phyloP scores from a whole-genome alignment of 805 yeast species.

The Lachancea lanzarotensis region DNA sequence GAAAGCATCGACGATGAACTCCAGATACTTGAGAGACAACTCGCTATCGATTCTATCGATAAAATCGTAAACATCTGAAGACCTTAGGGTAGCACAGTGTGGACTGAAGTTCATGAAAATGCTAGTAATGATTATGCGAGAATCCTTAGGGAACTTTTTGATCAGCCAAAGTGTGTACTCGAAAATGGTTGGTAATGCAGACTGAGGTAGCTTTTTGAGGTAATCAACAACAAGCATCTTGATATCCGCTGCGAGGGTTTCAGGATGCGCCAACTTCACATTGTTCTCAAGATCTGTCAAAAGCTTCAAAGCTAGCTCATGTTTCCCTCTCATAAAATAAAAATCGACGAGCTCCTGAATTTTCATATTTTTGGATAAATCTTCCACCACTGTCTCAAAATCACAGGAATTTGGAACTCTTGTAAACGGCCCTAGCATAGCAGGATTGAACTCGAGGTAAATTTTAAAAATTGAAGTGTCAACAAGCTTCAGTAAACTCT shows the following conservation, averaged over 20 bases:
- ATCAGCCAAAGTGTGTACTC: constrained; percentile 45
- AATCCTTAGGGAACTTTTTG: constrained; percentile 31
- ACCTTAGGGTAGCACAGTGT: constrained; percentile 53
- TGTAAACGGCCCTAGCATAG: constrained; percentile 75
- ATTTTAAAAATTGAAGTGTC: constrained; percentile 77
- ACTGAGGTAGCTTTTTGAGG: constrained; percentile 46
- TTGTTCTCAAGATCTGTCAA: constrained; percentile 33
- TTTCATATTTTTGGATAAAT: constrained; percentile 42
- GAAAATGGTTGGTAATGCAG: constrained; percentile 48
- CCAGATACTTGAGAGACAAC: constrained; percentile 44
- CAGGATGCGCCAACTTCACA: constrained; percentile 5
- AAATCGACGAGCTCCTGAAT: constrained; percentile 72
- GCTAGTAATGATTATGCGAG: constrained; percentile 33
- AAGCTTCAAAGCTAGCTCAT: constrained; percentile 59
- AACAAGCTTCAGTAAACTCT: constrained; percentile 41
- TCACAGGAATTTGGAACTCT: constrained; percentile 73
- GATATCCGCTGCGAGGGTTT: constrained; percentile 12
- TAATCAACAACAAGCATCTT: constrained; percentile 39
- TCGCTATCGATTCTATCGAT: constrained; percentile 30
- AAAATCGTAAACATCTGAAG: constrained; percentile 46
- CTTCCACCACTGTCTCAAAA: constrained; percentile 49
- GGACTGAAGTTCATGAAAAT: constrained; percentile 63
- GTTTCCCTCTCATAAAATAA: constrained; percentile 55
- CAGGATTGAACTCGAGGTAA: constrained; percentile 60
- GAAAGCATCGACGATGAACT: constrained; percentile 41